phyloP scores from a whole-genome alignment of 1,139 yeast species.

The Debaryomycetaceae sp. region DNA sequence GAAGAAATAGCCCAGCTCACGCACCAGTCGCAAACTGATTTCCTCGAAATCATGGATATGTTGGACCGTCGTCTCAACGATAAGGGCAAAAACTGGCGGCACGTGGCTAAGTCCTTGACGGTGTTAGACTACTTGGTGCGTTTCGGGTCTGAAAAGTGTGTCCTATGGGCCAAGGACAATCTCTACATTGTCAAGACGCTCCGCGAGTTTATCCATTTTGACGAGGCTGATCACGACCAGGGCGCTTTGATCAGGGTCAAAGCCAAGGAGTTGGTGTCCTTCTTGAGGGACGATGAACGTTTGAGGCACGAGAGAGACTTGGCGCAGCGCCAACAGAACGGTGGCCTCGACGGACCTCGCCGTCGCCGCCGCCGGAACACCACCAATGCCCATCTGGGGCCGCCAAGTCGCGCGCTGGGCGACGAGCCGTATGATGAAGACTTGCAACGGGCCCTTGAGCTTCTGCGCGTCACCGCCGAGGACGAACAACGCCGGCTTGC shows the following conservation, averaged over 20 bases:
- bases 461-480: constrained; percentile 78
- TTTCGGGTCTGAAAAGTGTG: constrained; percentile 87
- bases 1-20: constrained; percentile 79
- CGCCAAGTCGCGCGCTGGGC: constrained; percentile 14
- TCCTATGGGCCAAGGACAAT: constrained; percentile 91
- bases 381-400: constrained; percentile 13
- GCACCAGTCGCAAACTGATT: constrained; percentile 66
- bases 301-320: constrained; percentile 65
- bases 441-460: constrained; percentile 75
- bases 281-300: constrained; percentile 81
- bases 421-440: constrained; percentile 69
- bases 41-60: constrained; percentile 93
- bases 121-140: constrained; percentile 85
- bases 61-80: constrained; percentile 89
- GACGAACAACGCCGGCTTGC: constrained; percentile 46
- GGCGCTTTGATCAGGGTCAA: constrained; percentile 88
- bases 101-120: constrained; percentile 86
- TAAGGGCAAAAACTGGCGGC: constrained; percentile 98
- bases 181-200: constrained; percentile 84
- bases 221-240: constrained; percentile 77
- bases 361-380: constrained; percentile 19
- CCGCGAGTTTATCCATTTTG: constrained; percentile 83
- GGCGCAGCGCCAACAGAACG: constrained; percentile 25
- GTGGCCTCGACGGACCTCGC: constrained; percentile 20
- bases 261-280: constrained; percentile 82